Percentiles rank a stretch among this genome's conserved stretches.
Evolutionary conservation across 495 filamentous ascomycete genomes (phyloP).

Genomic region (Oleoguttula mirabilis): DNA sequence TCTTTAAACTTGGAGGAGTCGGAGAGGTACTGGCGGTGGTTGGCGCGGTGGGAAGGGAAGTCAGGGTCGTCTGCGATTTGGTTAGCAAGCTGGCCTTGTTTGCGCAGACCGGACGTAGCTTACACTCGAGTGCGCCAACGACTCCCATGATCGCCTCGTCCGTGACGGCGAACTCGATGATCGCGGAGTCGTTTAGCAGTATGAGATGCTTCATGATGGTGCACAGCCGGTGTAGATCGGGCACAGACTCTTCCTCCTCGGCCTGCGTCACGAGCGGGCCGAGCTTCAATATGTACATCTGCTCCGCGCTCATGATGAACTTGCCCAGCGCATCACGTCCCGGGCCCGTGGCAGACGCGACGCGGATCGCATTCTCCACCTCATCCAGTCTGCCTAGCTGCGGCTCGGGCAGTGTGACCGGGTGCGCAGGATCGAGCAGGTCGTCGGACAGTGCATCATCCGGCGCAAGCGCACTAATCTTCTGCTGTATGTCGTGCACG

Average conservation of each 20-base stretch:
- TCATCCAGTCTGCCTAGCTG: slow-evolving; percentile 70
- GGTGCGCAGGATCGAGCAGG: slow-evolving; percentile 52
- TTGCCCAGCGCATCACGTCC: slow-evolving; percentile 86
- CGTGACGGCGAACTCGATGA: slow-evolving; percentile 85
- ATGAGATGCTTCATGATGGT: slow-evolving; percentile 97
- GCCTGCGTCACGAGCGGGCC: slow-evolving; percentile 73
- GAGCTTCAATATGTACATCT: slow-evolving; percentile 69
- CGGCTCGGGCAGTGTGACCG: slow-evolving; percentile 63
- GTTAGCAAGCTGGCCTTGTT: slow-evolving; percentile 8
- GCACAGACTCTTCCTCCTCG: slow-evolving; percentile 77
- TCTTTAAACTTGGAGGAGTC: slow-evolving; percentile 88
- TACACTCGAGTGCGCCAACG: slow-evolving; percentile 90
- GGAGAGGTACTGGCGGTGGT: slow-evolving; percentile 85
- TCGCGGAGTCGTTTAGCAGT: slow-evolving; percentile 81
- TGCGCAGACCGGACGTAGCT: slow-evolving; percentile 23
- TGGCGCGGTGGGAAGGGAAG: slow-evolving; percentile 96
- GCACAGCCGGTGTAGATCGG: slow-evolving; percentile 81
- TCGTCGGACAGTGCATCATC: slow-evolving; percentile 92
- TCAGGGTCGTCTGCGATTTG: slow-evolving; percentile 70
- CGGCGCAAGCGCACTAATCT: slow-evolving; percentile 45
- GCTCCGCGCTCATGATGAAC: slow-evolving; percentile 63
- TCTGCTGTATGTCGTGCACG: slow-evolving; percentile 70
- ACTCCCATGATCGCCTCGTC: slow-evolving; percentile 84
- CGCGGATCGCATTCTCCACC: slow-evolving; percentile 68
- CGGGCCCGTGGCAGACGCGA: slow-evolving; percentile 54